Evolutionary conservation across 1,284 basidiomycete species (phyloP), one percentile per base, ranked within the genome.

Genomic region (Sporisorium iseilematis-ciliati): DNA sequence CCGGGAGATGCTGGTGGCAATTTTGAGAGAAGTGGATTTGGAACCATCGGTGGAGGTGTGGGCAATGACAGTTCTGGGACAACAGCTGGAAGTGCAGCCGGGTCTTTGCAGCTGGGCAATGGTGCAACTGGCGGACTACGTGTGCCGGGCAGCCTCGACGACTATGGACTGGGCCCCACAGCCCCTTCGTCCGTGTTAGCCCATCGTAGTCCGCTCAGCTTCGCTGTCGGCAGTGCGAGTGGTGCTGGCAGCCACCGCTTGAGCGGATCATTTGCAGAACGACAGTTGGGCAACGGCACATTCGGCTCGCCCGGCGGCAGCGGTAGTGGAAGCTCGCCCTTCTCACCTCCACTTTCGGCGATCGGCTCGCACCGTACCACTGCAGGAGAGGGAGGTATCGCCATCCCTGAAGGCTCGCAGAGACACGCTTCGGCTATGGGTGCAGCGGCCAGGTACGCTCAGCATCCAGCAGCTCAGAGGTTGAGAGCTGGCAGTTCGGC

Each of bases 111-210:
- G 52, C 35, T 41, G 26, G 58, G 42, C 23, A 61, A 64, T 20
- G 57, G 35, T n/a, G 25, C 33, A 5, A 25, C 26, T 12, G 23
- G 42, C 11, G 57, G 51, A 18, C 60, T 64, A 1, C 59, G 75
- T 1, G 55, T 58, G 7, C 68, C 65, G 5, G 46, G 65, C 33
- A 62, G 59, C 33, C 25, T 67, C 12, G 65, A 72, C 35, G 73
- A 76, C 18, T 74, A 78, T 31, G 79, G 65, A 4, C 65, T 81
- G 1, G 79, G 72, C 14, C 79, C 79, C 7, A 81, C 77, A 7
- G 79, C 77, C 4, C 79, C 79, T 42, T 81, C 79, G 11, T 79
- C 77, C 3, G 57, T 81, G 4, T 51, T 80, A 8, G 57, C 67
- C 0, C 75, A 79, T 54, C 57, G 71, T 11, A 66, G 65, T 46